Percentiles rank a stretch among this genome's conserved stretches.
Evolutionary conservation across 768 basidiomycete species (phyloP).

Genomic region (Rhizopogon vesiculosus): DNA sequence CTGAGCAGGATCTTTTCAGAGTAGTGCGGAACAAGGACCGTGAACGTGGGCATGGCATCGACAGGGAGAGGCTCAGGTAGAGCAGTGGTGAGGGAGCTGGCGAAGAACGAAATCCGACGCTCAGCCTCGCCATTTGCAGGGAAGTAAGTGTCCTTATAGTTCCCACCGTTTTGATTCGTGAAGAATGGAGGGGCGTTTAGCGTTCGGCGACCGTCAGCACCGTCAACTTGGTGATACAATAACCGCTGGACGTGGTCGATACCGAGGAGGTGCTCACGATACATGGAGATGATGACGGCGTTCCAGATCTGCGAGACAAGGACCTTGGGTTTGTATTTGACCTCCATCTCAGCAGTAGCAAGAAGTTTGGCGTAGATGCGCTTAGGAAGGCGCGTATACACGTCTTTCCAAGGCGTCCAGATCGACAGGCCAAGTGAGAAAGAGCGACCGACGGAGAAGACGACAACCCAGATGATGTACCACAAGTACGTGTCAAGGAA

Average conservation of each 20-base stretch:
- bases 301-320: conserved; percentile 99
- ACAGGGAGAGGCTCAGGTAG: conserved; percentile 94
- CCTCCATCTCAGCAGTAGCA: conserved; percentile 96
- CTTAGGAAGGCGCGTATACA: conserved; percentile 94
- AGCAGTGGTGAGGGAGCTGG: conserved; percentile 93
- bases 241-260: conserved; percentile 98
- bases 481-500: conserved; percentile 99
- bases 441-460: conserved; percentile 86
- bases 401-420: conserved; percentile 99
- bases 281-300: conserved; percentile 99
- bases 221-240: conserved; percentile 94
- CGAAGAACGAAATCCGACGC: conserved; percentile 97
- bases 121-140: conserved; percentile 93
- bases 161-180: conserved; percentile 79
- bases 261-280: conserved; percentile 94
- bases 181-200: conserved; percentile 98
- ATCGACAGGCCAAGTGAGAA: conserved; percentile 93
- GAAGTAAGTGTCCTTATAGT: conserved; percentile 82
- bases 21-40: conserved; percentile 98
- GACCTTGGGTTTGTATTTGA: conserved; percentile 99
- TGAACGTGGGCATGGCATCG: conserved; percentile 99
- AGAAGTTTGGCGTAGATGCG: conserved; percentile 96
- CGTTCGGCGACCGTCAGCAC: conserved; percentile 82
- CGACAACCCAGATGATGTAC: conserved; percentile 99
- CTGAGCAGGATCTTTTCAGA: conserved; percentile 98